Percentiles rank a stretch among this genome's conserved stretches.
Conservation (phyloP, 306 rosid genomes). For the Oxytropis ochrocephala region DNA sequence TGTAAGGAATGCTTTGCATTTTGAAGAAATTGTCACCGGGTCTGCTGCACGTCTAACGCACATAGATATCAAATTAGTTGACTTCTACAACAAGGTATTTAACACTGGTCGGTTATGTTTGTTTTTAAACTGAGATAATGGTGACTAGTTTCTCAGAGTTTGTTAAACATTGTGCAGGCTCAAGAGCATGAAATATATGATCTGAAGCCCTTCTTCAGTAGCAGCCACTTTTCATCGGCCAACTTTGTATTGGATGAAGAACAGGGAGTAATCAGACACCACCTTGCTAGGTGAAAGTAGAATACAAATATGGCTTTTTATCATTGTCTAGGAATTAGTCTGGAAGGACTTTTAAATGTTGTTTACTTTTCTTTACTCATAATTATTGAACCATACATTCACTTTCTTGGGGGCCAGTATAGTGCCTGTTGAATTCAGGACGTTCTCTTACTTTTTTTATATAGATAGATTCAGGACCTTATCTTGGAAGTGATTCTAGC, state of each 20-base stretch:
- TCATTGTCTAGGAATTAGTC: background rate
- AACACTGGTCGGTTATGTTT: background rate
- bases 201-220: conserved; percentile 75
- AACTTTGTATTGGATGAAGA: conserved; percentile 61
- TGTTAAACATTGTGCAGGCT: conserved; percentile 52
- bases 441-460: background rate
- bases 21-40: conserved; percentile 71
- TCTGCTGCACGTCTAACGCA: conserved; percentile 54
- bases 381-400: background rate
- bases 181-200: conserved; percentile 83
- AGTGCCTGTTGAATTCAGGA: background rate
- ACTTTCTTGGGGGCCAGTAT: background rate
- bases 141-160: conserved; percentile 7
- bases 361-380: background rate
- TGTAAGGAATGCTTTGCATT: conserved; percentile 73
- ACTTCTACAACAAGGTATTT: conserved; percentile 62
- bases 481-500: background rate
- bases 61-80: conserved; percentile 68
- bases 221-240: conserved; percentile 58
- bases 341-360: background rate
- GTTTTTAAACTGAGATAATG: background rate
- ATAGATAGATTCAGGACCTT: background rate
- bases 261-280: conserved; percentile 59
- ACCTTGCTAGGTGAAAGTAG: conserved; percentile 38
- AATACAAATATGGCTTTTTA: background rate